Conservation (phyloP, 2,329 filamentous ascomycete species). For the Pseudogymnoascus pannorum region DNA sequence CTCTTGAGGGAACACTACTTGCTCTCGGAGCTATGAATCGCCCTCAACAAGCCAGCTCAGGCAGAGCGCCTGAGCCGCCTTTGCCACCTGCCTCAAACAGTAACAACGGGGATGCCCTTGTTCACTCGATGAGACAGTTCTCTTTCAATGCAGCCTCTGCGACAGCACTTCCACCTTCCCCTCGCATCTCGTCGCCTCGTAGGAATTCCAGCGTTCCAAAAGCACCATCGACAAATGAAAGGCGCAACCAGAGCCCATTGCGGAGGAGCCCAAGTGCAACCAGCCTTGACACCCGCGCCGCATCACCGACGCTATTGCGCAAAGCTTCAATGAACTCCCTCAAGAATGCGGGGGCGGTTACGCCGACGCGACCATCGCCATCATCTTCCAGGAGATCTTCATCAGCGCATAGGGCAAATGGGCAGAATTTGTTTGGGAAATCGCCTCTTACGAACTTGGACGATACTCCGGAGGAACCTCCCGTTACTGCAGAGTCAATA, state of each 20-base stretch:
- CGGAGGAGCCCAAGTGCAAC: slow-evolving; percentile 36
- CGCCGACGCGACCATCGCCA: slow-evolving; percentile 29
- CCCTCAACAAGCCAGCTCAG: neutral
- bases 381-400: slow-evolving; percentile 36
- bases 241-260: slow-evolving; percentile 24
- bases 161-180: slow-evolving; percentile 10
- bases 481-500: slow-evolving; percentile 40
- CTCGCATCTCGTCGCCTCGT: neutral
- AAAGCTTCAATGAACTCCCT: slow-evolving; percentile 38
- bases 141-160: slow-evolving; percentile 17
- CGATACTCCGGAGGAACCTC: slow-evolving; percentile 28
- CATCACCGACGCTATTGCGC: slow-evolving; percentile 34
- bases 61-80: slow-evolving; percentile 10
- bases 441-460: slow-evolving; percentile 33
- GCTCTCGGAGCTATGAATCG: neutral
- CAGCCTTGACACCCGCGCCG: slow-evolving; percentile 33
- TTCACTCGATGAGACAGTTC: slow-evolving; percentile 39
- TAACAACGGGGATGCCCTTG: slow-evolving; percentile 27
- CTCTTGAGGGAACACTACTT: neutral
- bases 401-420: slow-evolving; percentile 34
- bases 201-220: slow-evolving; percentile 6
- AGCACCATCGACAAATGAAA: neutral
- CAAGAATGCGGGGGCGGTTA: slow-evolving; percentile 31
- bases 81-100: slow-evolving; percentile 13
- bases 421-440: slow-evolving; percentile 31